phyloP scores from a whole-genome alignment of 148 eudicot species.

The Chenopodium album region DNA sequence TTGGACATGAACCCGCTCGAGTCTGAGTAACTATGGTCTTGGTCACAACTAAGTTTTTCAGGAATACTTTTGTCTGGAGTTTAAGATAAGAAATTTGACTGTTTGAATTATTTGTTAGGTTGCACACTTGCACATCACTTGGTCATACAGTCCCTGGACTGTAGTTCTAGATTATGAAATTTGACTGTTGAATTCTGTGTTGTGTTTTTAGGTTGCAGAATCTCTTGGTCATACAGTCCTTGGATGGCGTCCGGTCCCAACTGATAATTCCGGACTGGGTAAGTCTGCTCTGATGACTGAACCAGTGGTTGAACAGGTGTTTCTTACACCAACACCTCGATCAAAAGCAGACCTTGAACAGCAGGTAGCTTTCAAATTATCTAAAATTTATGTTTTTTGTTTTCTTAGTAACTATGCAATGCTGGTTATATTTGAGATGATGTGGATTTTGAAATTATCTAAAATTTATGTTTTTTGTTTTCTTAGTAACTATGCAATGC shows the following conservation, averaged over 20 bases:
- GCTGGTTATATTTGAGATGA: neutral
- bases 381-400: neutral
- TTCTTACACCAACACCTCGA: constrained; percentile 74
- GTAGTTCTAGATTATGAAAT: neutral
- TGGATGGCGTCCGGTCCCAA: constrained; percentile 95
- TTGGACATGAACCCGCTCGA: neutral
- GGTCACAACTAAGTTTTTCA: neutral
- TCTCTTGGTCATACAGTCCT: constrained; percentile 97
- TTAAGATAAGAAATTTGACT: constrained; percentile 2
- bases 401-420: neutral
- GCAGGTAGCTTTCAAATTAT: constrained; percentile 46
- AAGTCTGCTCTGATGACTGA: constrained; percentile 91
- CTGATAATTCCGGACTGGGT: constrained; percentile 92
- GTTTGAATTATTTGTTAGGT: constrained; percentile 45
- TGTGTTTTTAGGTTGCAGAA: constrained; percentile 74
- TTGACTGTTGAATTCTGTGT: neutral
- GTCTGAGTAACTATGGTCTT: neutral
- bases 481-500: neutral
- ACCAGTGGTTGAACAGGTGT: constrained; percentile 95
- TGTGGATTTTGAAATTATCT: neutral
- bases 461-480: neutral
- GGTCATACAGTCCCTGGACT: constrained; percentile 91
- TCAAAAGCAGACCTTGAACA: constrained; percentile 89
- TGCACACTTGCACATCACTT: constrained; percentile 62
- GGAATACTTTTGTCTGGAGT: neutral